Evolutionary conservation across 169 alveolate genomes (phyloP).

Genomic region (Besnoitia besnoiti): DNA sequence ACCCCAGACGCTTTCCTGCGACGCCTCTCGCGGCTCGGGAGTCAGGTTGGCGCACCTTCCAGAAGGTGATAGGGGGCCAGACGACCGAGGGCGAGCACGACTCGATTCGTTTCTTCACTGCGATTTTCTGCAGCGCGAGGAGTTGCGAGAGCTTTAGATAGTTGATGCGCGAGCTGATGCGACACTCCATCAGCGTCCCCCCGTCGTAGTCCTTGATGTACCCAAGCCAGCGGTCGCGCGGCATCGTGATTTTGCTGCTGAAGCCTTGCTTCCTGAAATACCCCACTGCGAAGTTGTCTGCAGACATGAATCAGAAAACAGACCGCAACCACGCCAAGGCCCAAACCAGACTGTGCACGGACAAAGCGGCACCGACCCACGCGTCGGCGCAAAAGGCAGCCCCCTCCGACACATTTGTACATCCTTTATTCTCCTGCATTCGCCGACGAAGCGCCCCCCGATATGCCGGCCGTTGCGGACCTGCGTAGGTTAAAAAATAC

Average conservation of each 20-base stretch:
- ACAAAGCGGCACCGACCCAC: neutral
- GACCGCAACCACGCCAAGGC: neutral
- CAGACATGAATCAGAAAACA: neutral
- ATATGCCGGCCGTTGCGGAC: too few species aligned
- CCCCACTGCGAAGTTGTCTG: slow-evolving; percentile 98
- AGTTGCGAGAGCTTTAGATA: slow-evolving; percentile 90
- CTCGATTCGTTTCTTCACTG: slow-evolving; percentile 85
- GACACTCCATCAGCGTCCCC: slow-evolving; percentile 99
- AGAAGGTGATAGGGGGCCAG: slow-evolving; percentile 85
- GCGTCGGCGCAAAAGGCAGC: neutral
- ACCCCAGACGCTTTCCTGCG: too few species aligned
- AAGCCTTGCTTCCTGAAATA: slow-evolving; percentile 97
- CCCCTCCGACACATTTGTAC: slow-evolving; percentile 10
- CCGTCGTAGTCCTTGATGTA: slow-evolving; percentile 99
- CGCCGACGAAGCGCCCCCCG: too few species aligned
- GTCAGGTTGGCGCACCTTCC: slow-evolving; percentile 68
- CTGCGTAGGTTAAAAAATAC: slow-evolving; percentile 94
- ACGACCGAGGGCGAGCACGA: slow-evolving; percentile 81
- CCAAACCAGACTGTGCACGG: neutral
- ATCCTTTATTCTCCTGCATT: too few species aligned
- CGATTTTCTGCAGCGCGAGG: slow-evolving; percentile 90
- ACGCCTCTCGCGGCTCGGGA: too few species aligned
- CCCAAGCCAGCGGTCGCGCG: slow-evolving; percentile 96
- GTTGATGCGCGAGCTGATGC: slow-evolving; percentile 92
- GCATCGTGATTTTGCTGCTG: slow-evolving; percentile 93